Evolutionary conservation across 2,329 filamentous ascomycete species (phyloP).

Genomic region (Lachnellula suecica): DNA sequence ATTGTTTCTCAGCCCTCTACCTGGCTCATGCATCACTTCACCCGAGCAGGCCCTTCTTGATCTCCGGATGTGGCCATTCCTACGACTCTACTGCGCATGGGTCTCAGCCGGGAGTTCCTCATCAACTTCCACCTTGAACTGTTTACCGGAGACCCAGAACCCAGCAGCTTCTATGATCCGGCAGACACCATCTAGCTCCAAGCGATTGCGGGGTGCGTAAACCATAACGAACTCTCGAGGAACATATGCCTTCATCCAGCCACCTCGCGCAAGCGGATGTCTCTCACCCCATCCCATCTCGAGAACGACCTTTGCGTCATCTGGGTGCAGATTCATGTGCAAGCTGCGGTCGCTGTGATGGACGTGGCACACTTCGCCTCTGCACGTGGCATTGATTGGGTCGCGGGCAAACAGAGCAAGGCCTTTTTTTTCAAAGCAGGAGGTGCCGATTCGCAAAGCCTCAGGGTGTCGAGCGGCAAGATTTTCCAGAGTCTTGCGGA

Average conservation of each 20-base stretch:
- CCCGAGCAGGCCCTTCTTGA: background rate
- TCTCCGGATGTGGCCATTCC: background rate
- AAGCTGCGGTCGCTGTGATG: conserved; percentile 75
- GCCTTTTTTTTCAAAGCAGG: conserved; percentile 81
- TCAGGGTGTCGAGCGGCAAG: conserved; percentile 48
- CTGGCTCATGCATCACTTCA: background rate
- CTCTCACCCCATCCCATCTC: conserved; percentile 77
- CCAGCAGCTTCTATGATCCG: conserved; percentile 72
- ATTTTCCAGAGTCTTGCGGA: conserved; percentile 52
- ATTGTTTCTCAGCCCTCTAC: background rate
- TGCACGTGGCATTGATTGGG: conserved; percentile 67
- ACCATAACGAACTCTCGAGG: conserved; percentile 77
- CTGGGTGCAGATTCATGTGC: conserved; percentile 78
- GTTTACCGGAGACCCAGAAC: conserved; percentile 55
- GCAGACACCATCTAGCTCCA: conserved; percentile 66
- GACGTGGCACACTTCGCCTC: conserved; percentile 81
- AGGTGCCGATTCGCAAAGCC: conserved; percentile 60
- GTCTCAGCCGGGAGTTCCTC: background rate
- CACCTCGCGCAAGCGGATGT: conserved; percentile 65
- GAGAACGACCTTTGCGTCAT: conserved; percentile 71
- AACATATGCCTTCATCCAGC: conserved; percentile 66
- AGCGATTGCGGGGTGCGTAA: conserved; percentile 71
- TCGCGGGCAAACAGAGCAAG: conserved; percentile 70
- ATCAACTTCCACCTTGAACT: conserved; percentile 21
- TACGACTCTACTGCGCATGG: background rate